These are phyloP conservation scores for Stemphylium lycopersici DNA, from an alignment of 2,329 filamentous ascomycete genomes.

Conservation along the genomic window DNA sequence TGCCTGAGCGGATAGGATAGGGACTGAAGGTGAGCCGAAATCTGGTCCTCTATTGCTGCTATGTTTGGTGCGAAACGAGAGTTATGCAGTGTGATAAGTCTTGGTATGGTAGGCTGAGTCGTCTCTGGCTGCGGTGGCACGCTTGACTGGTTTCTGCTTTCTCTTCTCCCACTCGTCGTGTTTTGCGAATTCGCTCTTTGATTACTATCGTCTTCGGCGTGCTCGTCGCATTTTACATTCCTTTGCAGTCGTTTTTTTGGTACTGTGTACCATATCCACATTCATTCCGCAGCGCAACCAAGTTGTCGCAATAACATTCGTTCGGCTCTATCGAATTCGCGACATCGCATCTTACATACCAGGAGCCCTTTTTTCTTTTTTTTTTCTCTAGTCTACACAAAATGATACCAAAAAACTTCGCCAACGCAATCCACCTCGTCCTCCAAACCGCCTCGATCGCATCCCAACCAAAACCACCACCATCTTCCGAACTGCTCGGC, in stretches of 20 bases:
- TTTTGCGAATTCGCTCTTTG: neutral
- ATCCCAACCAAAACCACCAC: slow-evolving; percentile 10
- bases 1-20: neutral
- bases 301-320: neutral
- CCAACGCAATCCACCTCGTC: slow-evolving; percentile 8
- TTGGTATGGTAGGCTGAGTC: neutral
- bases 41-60: neutral
- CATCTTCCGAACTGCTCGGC: slow-evolving; percentile 17
- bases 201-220: neutral
- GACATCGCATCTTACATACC: neutral
- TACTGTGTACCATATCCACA: slow-evolving; percentile 1
- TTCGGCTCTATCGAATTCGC: neutral
- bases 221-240: neutral
- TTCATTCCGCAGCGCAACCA: neutral
- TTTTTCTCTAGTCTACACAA: neutral
- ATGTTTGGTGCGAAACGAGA: neutral
- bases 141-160: neutral
- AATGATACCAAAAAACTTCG: slow-evolving; percentile 12
- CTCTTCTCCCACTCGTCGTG: neutral
- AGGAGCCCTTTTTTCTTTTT: neutral
- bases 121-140: neutral
- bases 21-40: neutral
- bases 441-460: slow-evolving; percentile 4
- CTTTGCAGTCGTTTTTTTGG: neutral
- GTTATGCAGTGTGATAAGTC: neutral